Evolutionary conservation across 768 basidiomycete species (phyloP).

Genomic region (Solioccasus polychromus): DNA sequence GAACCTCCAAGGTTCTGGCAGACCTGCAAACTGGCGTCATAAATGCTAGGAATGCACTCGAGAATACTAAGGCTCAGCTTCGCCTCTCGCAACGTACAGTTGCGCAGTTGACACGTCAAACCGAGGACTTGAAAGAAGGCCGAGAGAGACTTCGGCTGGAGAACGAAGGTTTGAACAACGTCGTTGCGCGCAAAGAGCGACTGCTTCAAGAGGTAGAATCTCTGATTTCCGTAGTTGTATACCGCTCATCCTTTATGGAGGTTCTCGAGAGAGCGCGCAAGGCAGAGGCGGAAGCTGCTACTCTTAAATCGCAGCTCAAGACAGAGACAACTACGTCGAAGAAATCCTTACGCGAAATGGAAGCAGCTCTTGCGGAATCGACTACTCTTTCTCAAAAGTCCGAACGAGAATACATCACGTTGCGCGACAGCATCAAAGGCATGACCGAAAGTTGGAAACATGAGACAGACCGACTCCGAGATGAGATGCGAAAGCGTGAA

Average conservation of each 20-base stretch:
- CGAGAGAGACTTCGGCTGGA: conserved; percentile 79
- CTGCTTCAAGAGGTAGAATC: conserved; percentile 75
- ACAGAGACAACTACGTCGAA: conserved; percentile 69
- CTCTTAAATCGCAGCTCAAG: conserved; percentile 72
- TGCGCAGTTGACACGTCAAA: conserved; percentile 78
- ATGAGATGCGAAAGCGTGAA: conserved; percentile 75
- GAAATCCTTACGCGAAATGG: conserved; percentile 79
- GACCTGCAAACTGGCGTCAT: conserved; percentile 83
- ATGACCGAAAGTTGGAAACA: conserved; percentile 71
- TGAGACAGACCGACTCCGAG: conserved; percentile 67
- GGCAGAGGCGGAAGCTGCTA: conserved; percentile 72
- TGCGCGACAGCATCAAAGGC: conserved; percentile 73
- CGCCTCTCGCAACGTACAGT: conserved; percentile 79
- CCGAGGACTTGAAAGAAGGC: conserved; percentile 86
- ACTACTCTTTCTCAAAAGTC: conserved; percentile 75
- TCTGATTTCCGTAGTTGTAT: background rate
- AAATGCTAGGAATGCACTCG: conserved; percentile 75
- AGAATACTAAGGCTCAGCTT: conserved; percentile 83
- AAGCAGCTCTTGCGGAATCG: conserved; percentile 66
- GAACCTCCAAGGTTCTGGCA: conserved; percentile 84
- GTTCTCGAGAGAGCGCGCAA: conserved; percentile 82
- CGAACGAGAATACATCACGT: conserved; percentile 77
- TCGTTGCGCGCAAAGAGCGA: conserved; percentile 84
- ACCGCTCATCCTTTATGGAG: conserved; percentile 30
- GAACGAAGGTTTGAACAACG: conserved; percentile 86